phyloP scores from a whole-genome alignment of 2,329 filamentous ascomycete genomes.

The Botrytis squamosa region DNA sequence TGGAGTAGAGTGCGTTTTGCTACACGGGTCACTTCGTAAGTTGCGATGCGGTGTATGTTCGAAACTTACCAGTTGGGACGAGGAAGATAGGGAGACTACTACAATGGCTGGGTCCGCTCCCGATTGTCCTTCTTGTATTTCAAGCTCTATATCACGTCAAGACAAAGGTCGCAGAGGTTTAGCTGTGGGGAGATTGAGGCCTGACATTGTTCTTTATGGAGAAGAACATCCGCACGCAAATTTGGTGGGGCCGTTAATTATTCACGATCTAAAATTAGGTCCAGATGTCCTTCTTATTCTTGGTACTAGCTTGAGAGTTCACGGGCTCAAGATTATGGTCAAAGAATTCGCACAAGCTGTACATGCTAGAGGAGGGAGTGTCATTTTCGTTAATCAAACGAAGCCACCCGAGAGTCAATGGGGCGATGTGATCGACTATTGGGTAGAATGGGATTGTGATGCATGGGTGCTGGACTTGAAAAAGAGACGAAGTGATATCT shows the following conservation, averaged over 20 bases:
- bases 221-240: conserved; percentile 70
- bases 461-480: conserved; percentile 65
- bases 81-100: conserved; percentile 45
- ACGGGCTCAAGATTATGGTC: conserved; percentile 69
- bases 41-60: conserved; percentile 64
- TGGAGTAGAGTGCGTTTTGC: conserved; percentile 55
- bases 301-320: conserved; percentile 68
- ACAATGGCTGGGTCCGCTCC: conserved; percentile 63
- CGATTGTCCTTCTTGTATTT: conserved; percentile 63
- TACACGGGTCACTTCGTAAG: conserved; percentile 66
- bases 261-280: conserved; percentile 62
- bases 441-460: conserved; percentile 74
- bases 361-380: conserved; percentile 62
- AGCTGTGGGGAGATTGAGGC: conserved; percentile 65
- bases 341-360: conserved; percentile 70
- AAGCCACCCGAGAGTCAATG: conserved; percentile 70
- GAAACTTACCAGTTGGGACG: conserved; percentile 59
- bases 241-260: conserved; percentile 65
- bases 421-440: conserved; percentile 72
- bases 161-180: conserved; percentile 66
- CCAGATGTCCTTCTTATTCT: conserved; percentile 69
- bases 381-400: conserved; percentile 72
- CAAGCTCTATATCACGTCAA: conserved; percentile 60
- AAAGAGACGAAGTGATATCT: conserved; percentile 37
- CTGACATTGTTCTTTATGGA: conserved; percentile 72